Base-by-base conservation (phyloP, 2,329 filamentous ascomycete genomes). In the Cladophialophora bantiana region DNA sequence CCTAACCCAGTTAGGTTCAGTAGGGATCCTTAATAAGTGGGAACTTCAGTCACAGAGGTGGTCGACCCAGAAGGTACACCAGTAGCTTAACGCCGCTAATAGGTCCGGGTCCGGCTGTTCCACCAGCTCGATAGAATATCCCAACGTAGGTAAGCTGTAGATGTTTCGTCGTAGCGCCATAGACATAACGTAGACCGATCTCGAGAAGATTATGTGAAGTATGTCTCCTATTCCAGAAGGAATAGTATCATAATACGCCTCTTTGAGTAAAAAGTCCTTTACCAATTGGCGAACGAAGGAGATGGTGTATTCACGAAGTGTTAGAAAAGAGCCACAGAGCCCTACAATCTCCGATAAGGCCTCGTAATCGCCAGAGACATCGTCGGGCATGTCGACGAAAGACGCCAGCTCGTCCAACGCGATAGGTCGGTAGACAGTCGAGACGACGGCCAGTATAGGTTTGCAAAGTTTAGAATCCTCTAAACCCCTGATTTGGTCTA, bases 261-360 rank as follows among this genome's bases (percentile, higher is more conserved):
- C 9, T 40, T 7, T 3, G 36, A 40, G 36, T 40, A 40, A 12
- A 40, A 12, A 40, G 9, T 40, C 36, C 9, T 40, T 40, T 12
- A 12, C 36, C 13, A 26, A 56, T 26, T 56, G 53, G n/a, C 34
- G 53, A 12, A 56, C 53, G n/a, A 56, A 56, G 53, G 32, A 56
- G 32, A 56, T 35, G 9, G 53, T 52, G 48, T 56, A 9, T 34
- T 56, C 34, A 7, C 53, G 53, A 56, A 56, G 32, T 3, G 53
- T 35, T 4, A 56, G 32, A 26, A 56, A 56, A 6, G 53, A 56
- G 34, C 53, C 53, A 56, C 53, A 56, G 7, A 56, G 15, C 4
- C 53, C 32, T 34, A 56, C 34, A 7, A 56, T 56, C 53, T 56
- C 53, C 32, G 4, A 4, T 15, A 56, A 35, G 5, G 53, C 32